Percentiles rank a stretch among this genome's conserved stretches.
phyloP scores from a whole-genome alignment of 2,329 filamentous ascomycete species.

The Neofusicoccum kwambonambiense region DNA sequence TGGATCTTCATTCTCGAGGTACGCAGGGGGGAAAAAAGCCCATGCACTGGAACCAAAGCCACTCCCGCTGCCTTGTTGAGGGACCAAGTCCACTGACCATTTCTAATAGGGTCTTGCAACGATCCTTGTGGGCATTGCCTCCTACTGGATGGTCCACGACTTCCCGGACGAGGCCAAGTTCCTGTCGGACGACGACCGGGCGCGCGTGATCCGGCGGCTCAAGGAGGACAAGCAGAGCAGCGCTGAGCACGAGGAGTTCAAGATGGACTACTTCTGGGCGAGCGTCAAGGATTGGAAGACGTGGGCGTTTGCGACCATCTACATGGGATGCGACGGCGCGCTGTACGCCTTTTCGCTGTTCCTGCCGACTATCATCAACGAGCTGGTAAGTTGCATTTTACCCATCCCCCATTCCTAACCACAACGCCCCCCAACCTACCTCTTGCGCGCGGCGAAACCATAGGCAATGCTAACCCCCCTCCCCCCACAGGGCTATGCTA shows the following conservation, averaged over 20 bases:
- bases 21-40: neutral
- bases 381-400: constrained; percentile 34
- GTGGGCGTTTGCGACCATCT: constrained; percentile 70
- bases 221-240: constrained; percentile 69
- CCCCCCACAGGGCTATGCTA: constrained; percentile 47
- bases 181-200: constrained; percentile 66
- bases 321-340: constrained; percentile 72
- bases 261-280: constrained; percentile 68
- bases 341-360: constrained; percentile 77
- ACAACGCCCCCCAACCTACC: no score
- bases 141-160: constrained; percentile 78
- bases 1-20: constrained; percentile 37
- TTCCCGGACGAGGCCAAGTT: constrained; percentile 77
- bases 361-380: constrained; percentile 72
- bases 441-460: neutral
- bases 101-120: constrained; percentile 67
- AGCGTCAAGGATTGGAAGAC: constrained; percentile 83
- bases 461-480: neutral
- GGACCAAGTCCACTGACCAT: neutral
- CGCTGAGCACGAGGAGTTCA: constrained; percentile 74
- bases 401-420: no score
- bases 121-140: constrained; percentile 63
- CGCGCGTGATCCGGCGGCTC: constrained; percentile 69
- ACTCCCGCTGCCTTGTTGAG: no score
- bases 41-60: no score